These are phyloP conservation scores for Microstegium vimineum DNA, from an alignment of 176 grass and related monocot species.

Conservation along the genomic window DNA sequence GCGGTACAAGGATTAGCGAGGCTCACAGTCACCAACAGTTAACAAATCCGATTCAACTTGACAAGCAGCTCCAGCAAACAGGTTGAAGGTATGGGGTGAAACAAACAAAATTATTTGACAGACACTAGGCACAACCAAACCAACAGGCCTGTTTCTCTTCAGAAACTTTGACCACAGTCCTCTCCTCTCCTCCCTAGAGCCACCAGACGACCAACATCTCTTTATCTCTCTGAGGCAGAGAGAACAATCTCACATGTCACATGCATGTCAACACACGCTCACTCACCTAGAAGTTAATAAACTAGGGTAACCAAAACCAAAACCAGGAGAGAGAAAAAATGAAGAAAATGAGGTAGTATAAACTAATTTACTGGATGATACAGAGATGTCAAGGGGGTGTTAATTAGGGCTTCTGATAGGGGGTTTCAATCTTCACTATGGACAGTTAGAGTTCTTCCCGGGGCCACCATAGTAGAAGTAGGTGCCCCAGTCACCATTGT, in stretches of 20 bases:
- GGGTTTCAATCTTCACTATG: constrained; percentile 33
- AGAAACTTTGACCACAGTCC: constrained; percentile 74
- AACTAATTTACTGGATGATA: constrained; percentile 55
- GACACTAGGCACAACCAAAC: constrained; percentile 30
- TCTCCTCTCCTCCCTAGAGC: constrained; percentile 38
- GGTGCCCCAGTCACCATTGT: constrained; percentile 84
- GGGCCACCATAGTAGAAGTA: constrained; percentile 88
- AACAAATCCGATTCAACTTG: constrained; percentile 32
- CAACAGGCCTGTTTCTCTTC: constrained; percentile 77
- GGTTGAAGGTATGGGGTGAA: constrained; percentile 21
- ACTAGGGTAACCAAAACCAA: constrained; percentile 16
- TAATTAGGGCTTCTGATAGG: constrained; percentile 17
- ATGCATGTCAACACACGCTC: constrained; percentile 55
- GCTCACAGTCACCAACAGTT: constrained; percentile 19
- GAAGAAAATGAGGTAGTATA: neutral
- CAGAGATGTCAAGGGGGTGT: constrained; percentile 30
- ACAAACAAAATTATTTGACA: constrained; percentile 36
- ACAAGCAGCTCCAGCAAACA: neutral
- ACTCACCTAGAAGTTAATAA: constrained; percentile 46
- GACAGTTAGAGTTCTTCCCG: constrained; percentile 75
- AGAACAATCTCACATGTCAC: constrained; percentile 73
- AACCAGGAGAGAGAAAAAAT: constrained; percentile 8
- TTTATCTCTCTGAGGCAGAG: constrained; percentile 30
- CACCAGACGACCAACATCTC: constrained; percentile 44
- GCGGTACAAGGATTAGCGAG: neutral